Evolutionary conservation across 2,329 filamentous ascomycete genomes (phyloP).

Genomic region (Cadophora sp.): DNA sequence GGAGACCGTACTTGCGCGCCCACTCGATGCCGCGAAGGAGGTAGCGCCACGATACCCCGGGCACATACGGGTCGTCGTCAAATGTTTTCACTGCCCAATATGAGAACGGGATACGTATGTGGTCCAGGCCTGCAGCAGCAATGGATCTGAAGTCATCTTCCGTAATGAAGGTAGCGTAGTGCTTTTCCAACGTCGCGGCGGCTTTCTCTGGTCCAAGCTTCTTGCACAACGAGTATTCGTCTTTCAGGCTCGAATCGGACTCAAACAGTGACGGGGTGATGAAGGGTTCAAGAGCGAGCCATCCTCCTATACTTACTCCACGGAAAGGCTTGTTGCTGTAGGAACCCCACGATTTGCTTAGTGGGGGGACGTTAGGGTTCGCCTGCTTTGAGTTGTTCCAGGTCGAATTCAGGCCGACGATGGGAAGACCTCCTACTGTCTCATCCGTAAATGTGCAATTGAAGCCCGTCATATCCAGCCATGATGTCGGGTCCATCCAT

Average conservation of each 20-base stretch:
- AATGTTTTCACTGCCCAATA: slow-evolving; percentile 95
- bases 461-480: slow-evolving; percentile 89
- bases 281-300: slow-evolving; percentile 92
- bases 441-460: slow-evolving; percentile 91
- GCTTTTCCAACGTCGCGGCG: slow-evolving; percentile 76
- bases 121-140: slow-evolving; percentile 85
- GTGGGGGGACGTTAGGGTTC: slow-evolving; percentile 79
- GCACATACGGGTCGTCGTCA: slow-evolving; percentile 84
- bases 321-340: slow-evolving; percentile 82
- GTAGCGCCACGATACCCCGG: slow-evolving; percentile 89
- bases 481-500: slow-evolving; percentile 86
- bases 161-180: slow-evolving; percentile 88
- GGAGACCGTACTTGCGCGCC: slow-evolving; percentile 87
- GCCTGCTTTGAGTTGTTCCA: slow-evolving; percentile 85
- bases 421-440: slow-evolving; percentile 80
- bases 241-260: slow-evolving; percentile 61
- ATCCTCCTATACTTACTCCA: slow-evolving; percentile 92
- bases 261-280: slow-evolving; percentile 92
- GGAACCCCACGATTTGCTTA: slow-evolving; percentile 76
- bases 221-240: slow-evolving; percentile 82
- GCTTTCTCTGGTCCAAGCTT: slow-evolving; percentile 72
- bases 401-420: slow-evolving; percentile 85
- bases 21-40: slow-evolving; percentile 92
- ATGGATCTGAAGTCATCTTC: slow-evolving; percentile 86
- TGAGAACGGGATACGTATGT: slow-evolving; percentile 93